Conservation (phyloP, 1,284 basidiomycete genomes). For the Clitocybe nebularis region DNA sequence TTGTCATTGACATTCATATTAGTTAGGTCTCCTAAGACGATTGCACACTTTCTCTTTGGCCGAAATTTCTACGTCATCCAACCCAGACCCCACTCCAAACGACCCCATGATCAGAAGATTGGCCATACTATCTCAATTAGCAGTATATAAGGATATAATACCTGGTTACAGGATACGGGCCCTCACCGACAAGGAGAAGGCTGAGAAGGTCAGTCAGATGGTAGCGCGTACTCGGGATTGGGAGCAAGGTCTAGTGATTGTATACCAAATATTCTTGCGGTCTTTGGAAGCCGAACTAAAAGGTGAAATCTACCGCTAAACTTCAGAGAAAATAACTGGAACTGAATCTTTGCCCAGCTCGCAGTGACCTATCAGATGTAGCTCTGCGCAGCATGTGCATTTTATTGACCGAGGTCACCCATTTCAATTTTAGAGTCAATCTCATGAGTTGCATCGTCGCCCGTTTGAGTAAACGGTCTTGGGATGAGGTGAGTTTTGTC, state of each 20-base stretch:
- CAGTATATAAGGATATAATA: slow-evolving; percentile 94
- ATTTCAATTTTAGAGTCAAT: slow-evolving; percentile 97
- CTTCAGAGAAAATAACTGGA: slow-evolving; percentile 17
- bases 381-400: slow-evolving; percentile 87
- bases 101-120: slow-evolving; percentile 84
- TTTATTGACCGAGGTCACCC: slow-evolving; percentile 78
- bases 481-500: slow-evolving; percentile 69
- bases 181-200: slow-evolving; percentile 86
- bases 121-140: slow-evolving; percentile 87
- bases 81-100: slow-evolving; percentile 68
- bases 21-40: slow-evolving; percentile 85
- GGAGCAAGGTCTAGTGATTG: slow-evolving; percentile 91
- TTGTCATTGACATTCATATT: slow-evolving; percentile 12
- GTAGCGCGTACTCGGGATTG: slow-evolving; percentile 89
- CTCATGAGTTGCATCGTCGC: slow-evolving; percentile 87
- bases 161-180: slow-evolving; percentile 89
- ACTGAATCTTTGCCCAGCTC: slow-evolving; percentile 43
- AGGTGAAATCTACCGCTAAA: slow-evolving; percentile 46
- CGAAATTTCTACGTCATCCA: slow-evolving; percentile 64
- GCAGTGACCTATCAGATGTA: slow-evolving; percentile 66
- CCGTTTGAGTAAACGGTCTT: slow-evolving; percentile 79
- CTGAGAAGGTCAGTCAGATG: slow-evolving; percentile 93
- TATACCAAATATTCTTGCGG: slow-evolving; percentile 89
- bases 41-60: slow-evolving; percentile 81
- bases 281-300: slow-evolving; percentile 84